Conservation (phyloP, 2,329 filamentous ascomycete species). For the Clathrospora elynae region DNA sequence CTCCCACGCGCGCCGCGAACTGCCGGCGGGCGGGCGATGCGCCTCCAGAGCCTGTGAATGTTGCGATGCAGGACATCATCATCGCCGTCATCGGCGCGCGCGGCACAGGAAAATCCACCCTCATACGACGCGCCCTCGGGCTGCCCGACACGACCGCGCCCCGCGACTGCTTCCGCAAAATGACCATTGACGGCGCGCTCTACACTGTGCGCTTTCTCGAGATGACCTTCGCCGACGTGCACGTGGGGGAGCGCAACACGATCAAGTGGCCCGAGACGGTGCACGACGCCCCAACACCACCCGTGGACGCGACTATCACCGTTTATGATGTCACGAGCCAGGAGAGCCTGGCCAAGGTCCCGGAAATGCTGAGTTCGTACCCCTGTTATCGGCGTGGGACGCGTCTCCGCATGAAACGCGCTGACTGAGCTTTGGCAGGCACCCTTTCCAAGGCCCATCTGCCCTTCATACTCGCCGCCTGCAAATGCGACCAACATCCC, state of each 20-base stretch:
- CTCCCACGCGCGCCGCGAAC: constrained; percentile 40
- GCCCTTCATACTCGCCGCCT: constrained; percentile 81
- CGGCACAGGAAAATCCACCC: constrained; percentile 63
- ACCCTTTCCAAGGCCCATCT: constrained; percentile 73
- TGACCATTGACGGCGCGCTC: constrained; percentile 60
- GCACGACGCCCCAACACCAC: constrained; percentile 71
- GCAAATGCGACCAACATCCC: constrained; percentile 83
- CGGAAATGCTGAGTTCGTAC: constrained; percentile 76
- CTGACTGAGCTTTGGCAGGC: constrained; percentile 59
- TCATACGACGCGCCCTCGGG: constrained; percentile 62
- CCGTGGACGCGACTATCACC: constrained; percentile 80
- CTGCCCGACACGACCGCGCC: constrained; percentile 54
- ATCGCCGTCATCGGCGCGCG: constrained; percentile 62
- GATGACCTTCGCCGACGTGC: constrained; percentile 58
- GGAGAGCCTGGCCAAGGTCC: constrained; percentile 74
- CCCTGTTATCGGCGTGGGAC: constrained; percentile 1
- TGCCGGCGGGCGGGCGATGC: constrained; percentile 29
- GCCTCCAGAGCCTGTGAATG: constrained; percentile 33
- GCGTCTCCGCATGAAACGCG: constrained; percentile 9
- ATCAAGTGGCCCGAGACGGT: constrained; percentile 63
- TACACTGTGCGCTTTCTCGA: constrained; percentile 65
- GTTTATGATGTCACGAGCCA: constrained; percentile 86
- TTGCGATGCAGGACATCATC: constrained; percentile 59
- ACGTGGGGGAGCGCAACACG: constrained; percentile 55
- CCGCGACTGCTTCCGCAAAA: constrained; percentile 56